These are phyloP conservation scores for Lignosus rhinocerotis DNA, from an alignment of 1,284 basidiomycete species.

Conservation along the genomic window DNA sequence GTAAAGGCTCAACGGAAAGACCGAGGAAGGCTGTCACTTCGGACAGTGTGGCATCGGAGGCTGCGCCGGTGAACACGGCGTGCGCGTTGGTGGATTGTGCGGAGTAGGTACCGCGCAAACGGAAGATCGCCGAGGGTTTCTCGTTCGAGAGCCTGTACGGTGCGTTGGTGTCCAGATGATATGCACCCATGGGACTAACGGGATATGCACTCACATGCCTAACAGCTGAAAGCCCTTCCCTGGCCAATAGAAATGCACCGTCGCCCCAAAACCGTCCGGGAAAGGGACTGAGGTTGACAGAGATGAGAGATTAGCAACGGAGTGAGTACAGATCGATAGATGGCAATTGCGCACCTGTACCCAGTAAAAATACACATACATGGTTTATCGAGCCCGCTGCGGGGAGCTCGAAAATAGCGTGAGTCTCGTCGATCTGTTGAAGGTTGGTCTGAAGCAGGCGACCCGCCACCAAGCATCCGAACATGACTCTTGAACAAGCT, in stretches of 20 bases:
- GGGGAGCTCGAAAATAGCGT: constrained; percentile 81
- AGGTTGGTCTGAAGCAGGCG: constrained; percentile 75
- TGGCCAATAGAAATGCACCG: constrained; percentile 90
- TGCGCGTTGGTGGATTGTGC: constrained; percentile 48
- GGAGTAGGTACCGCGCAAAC: constrained; percentile 71
- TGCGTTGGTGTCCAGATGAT: background rate
- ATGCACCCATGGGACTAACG: background rate
- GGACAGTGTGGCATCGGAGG: constrained; percentile 32
- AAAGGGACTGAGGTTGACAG: constrained; percentile 72
- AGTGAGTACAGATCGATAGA: background rate
- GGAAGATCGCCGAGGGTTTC: constrained; percentile 91
- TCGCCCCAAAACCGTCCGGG: constrained; percentile 86
- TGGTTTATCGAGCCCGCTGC: constrained; percentile 84
- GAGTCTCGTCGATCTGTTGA: constrained; percentile 80
- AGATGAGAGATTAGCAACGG: background rate
- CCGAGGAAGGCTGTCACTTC: constrained; percentile 73
- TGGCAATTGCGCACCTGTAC: constrained; percentile 59
- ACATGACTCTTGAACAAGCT: constrained; percentile 46
- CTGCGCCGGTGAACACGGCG: constrained; percentile 50
- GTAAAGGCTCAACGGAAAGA: constrained; percentile 68
- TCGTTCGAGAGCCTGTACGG: constrained; percentile 78
- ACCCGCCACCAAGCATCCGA: constrained; percentile 78
- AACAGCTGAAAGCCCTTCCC: constrained; percentile 86
- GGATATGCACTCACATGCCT: constrained; percentile 67
- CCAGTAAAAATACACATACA: constrained; percentile 85